A percentile compares a stretch with the other conserved stretches of the same genome.
Conservation (phyloP, 495 filamentous ascomycete species). For the Astrothelium subdiscretum region DNA sequence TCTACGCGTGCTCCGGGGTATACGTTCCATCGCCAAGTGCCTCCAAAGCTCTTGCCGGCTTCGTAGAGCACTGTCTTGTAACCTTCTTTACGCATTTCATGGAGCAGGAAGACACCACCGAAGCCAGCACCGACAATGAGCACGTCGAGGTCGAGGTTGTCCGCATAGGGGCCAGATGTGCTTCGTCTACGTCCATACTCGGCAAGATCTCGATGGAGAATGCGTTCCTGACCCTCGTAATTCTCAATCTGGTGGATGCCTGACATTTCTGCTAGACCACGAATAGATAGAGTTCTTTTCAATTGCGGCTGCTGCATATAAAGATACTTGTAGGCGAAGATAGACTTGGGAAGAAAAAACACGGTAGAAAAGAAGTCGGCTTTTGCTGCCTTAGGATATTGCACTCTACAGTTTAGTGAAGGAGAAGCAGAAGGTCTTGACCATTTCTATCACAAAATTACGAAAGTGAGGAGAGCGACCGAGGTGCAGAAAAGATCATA, state of each 20-base stretch:
- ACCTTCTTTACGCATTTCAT: conserved; percentile 16
- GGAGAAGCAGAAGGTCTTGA: too few relatives aligned
- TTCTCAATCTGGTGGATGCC: not conserved
- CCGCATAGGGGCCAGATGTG: conserved; percentile 29
- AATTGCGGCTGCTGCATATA: not conserved
- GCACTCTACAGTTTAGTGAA: too few relatives aligned
- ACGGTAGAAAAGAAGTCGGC: too few relatives aligned
- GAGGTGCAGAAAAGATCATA: too few relatives aligned
- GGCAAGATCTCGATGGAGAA: conserved; percentile 6
- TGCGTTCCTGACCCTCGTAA: not conserved
- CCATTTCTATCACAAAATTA: too few relatives aligned
- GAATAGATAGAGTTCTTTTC: not conserved
- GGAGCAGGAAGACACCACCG: conserved; percentile 15
- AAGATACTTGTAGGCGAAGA: too few relatives aligned
- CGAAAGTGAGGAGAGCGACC: too few relatives aligned
- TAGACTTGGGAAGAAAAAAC: too few relatives aligned
- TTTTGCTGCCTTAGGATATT: too few relatives aligned
- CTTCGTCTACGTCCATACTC: conserved; percentile 24
- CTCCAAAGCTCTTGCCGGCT: conserved; percentile 16
- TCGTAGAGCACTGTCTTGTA: conserved; percentile 22
- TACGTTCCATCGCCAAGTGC: conserved; percentile 20
- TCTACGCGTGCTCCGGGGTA: conserved; percentile 34
- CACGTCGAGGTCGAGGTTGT: conserved; percentile 35
- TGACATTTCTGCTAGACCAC: not conserved
- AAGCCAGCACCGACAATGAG: conserved; percentile 41